A percentile compares a stretch with the other conserved stretches of the same genome.
Evolutionary conservation across 2,329 filamentous ascomycete species (phyloP).

Genomic region (Trichoderma polysporum): DNA sequence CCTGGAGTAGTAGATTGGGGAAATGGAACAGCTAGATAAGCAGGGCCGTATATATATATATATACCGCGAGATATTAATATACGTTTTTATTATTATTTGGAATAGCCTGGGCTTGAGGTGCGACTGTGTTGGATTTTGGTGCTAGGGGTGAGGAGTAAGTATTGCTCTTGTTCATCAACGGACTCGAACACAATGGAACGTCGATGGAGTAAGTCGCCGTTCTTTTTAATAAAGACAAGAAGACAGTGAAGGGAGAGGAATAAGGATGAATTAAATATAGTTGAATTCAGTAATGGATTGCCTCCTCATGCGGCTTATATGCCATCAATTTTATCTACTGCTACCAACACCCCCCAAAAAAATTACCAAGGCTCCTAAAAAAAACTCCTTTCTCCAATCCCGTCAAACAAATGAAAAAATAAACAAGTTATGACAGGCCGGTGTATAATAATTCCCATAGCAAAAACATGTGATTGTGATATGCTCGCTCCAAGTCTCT

Average conservation of each 20-base stretch:
- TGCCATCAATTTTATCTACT: neutral
- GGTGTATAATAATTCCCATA: neutral
- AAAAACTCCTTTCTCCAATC: neutral
- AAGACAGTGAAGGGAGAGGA: neutral
- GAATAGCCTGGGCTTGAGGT: no score
- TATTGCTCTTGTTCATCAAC: no score
- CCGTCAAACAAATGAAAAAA: neutral
- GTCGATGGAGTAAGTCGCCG: no score
- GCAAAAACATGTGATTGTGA: neutral
- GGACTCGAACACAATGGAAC: no score
- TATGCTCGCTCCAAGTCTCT: conserved; percentile 8
- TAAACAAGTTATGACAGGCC: neutral
- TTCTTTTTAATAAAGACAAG: neutral
- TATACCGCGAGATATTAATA: neutral
- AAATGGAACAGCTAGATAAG: neutral
- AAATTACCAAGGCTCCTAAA: neutral
- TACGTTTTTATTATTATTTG: no score
- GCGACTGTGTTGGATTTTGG: no score
- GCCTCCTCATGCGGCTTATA: neutral
- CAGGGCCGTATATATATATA: neutral
- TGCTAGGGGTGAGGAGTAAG: no score
- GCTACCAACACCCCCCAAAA: neutral
- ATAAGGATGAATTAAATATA: neutral
- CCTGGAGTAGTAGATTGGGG: no score
- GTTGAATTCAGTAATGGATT: neutral